Percentiles rank a stretch among this genome's conserved stretches.
phyloP scores from a whole-genome alignment of 2,329 filamentous ascomycete genomes.

The Colletotrichum sp. region DNA sequence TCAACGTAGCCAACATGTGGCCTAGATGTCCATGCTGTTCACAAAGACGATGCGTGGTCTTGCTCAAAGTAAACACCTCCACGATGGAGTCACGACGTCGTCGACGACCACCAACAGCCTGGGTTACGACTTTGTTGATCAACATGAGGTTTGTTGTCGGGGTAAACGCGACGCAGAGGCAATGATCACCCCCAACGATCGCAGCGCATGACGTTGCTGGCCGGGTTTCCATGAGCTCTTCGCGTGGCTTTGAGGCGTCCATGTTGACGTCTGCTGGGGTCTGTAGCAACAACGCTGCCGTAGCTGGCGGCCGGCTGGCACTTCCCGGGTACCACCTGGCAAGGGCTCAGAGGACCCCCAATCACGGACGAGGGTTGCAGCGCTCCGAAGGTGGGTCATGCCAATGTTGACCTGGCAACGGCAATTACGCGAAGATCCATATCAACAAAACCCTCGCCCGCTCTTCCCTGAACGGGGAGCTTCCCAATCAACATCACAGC shows the following conservation, averaged over 20 bases:
- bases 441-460: conserved; percentile 21
- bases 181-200: background rate
- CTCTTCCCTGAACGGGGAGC: conserved; percentile 6
- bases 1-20: background rate
- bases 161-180: background rate
- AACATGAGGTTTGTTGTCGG: background rate
- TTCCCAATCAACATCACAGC: background rate
- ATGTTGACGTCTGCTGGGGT: background rate
- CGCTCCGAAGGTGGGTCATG: conserved; percentile 1
- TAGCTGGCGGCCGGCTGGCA: background rate
- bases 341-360: background rate
- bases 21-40: background rate
- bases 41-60: background rate
- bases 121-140: background rate
- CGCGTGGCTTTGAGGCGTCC: background rate
- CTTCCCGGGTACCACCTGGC: background rate
- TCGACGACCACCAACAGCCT: background rate
- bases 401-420: conserved; percentile 14
- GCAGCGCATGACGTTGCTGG: background rate
- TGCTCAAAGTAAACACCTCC: background rate
- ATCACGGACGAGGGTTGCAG: conserved; percentile 9
- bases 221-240: background rate
- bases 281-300: background rate
- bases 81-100: background rate
- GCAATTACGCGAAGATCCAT: conserved; percentile 20